Evolutionary conservation across 345 rosid genomes (phyloP).

Genomic region (Aquilaria yunnanensis): DNA sequence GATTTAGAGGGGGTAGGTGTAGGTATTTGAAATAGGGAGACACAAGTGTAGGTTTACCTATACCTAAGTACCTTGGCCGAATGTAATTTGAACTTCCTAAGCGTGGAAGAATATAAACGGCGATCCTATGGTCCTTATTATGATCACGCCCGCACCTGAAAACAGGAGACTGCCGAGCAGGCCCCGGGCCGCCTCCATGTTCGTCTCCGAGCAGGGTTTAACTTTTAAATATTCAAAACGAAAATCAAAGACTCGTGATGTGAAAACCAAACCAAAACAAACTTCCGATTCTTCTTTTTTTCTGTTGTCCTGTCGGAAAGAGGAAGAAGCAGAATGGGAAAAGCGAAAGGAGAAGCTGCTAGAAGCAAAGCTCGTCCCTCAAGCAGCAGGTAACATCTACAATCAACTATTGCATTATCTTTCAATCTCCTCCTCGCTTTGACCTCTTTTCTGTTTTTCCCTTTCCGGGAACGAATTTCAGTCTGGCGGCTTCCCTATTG

Average conservation of each 20-base stretch:
- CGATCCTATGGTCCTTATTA: no score
- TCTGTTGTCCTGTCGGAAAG: no score
- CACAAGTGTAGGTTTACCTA: no score
- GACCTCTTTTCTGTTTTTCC: constrained; percentile 1
- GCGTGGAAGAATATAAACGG: no score
- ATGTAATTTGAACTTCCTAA: no score
- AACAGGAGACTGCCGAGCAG: no score
- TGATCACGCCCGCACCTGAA: no score
- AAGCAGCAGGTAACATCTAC: constrained; percentile 69
- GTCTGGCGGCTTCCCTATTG: constrained; percentile 74
- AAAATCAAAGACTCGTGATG: background rate
- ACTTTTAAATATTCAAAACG: no score
- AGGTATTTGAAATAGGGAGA: no score
- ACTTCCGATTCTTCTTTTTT: background rate
- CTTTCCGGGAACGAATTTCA: constrained; percentile 11
- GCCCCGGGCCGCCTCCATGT: background rate
- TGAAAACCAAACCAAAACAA: background rate
- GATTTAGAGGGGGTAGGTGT: no score
- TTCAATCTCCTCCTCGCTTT: background rate
- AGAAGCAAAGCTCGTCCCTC: constrained; percentile 89
- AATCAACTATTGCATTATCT: background rate
- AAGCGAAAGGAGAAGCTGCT: constrained; percentile 71
- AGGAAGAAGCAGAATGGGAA: constrained; percentile 44
- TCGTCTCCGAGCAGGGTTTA: background rate
- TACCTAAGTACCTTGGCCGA: no score